A percentile compares a stretch with the other conserved stretches of the same genome.
phyloP scores from a whole-genome alignment of 441 rosid species.

The Croton setiger region DNA sequence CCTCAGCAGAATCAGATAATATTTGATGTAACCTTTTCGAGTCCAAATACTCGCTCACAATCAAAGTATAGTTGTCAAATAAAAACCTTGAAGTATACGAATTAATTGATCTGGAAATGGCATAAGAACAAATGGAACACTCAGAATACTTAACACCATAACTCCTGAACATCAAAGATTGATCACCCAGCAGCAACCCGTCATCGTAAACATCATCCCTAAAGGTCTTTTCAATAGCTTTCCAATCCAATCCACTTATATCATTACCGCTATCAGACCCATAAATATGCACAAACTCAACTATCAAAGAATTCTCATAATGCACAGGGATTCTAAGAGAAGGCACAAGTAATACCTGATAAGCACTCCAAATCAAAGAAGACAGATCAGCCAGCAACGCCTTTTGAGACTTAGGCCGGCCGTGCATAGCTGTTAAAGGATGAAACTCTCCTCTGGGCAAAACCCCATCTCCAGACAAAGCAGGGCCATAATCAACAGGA shows the following conservation, averaged over 20 bases:
- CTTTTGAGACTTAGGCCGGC: slow-evolving; percentile 79
- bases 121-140: slow-evolving; percentile 79
- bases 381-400: slow-evolving; percentile 70
- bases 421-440: slow-evolving; percentile 80
- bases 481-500: slow-evolving; percentile 94
- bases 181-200: slow-evolving; percentile 71
- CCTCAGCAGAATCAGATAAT: slow-evolving; percentile 75
- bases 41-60: slow-evolving; percentile 94
- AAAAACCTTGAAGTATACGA: slow-evolving; percentile 92
- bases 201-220: slow-evolving; percentile 59
- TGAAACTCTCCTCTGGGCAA: slow-evolving; percentile 90
- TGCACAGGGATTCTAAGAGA: slow-evolving; percentile 81
- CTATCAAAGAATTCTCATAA: slow-evolving; percentile 72
- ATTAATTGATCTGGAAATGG: slow-evolving; percentile 68
- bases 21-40: slow-evolving; percentile 85
- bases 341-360: slow-evolving; percentile 89
- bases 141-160: slow-evolving; percentile 53
- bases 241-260: slow-evolving; percentile 65
- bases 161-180: slow-evolving; percentile 57
- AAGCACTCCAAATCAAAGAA: slow-evolving; percentile 78
- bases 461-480: slow-evolving; percentile 88
- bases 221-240: slow-evolving; percentile 55
- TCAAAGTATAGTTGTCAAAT: slow-evolving; percentile 91
- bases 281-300: slow-evolving; percentile 73
- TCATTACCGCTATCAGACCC: slow-evolving; percentile 51